Conservation (phyloP, 495 filamentous ascomycete genomes). For the Neurospora africana region DNA sequence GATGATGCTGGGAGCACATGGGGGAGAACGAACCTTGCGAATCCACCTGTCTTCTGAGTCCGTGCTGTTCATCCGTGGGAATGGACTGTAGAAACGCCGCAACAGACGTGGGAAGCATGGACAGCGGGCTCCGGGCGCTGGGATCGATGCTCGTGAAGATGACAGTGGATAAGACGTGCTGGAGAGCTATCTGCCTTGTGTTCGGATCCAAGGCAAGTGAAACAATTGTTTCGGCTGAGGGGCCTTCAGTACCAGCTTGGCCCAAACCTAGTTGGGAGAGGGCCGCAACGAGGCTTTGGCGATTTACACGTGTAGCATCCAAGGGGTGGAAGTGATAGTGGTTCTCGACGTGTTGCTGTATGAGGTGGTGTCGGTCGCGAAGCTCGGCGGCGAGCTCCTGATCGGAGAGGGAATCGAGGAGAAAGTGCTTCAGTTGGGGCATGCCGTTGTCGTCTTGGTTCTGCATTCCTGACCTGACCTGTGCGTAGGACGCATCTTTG, state of each 20-base stretch:
- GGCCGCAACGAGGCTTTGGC: constrained; percentile 8
- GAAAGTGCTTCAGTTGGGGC: constrained; percentile 17
- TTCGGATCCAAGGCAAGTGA: constrained; percentile 18
- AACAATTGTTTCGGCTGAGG: constrained; percentile 6
- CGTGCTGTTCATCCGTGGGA: constrained; percentile 12
- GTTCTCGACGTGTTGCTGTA: constrained; percentile 25
- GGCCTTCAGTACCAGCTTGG: constrained; percentile 4
- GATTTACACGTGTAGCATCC: constrained; percentile 1
- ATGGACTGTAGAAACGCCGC: constrained; percentile 20
- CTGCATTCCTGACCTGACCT: neutral
- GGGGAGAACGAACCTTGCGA: constrained; percentile 3
- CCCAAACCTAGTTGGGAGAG: constrained; percentile 20
- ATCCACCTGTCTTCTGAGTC: constrained; percentile 1
- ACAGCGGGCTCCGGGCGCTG: constrained; percentile 13
- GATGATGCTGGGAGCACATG: neutral
- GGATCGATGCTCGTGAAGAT: constrained; percentile 22
- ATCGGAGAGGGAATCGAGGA: constrained; percentile 22
- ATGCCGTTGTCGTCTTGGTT: neutral
- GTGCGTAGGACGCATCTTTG: neutral
- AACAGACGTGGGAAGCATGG: constrained; percentile 23
- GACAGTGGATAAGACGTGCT: constrained; percentile 23
- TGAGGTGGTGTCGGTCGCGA: constrained; percentile 14
- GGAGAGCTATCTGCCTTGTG: constrained; percentile 20
- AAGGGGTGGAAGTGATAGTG: constrained; percentile 23
- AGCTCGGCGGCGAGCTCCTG: constrained; percentile 21